Evolutionary conservation across 192 early-diverging fungal genomes (phyloP).

Genomic region (Backusella mclennaniae): DNA sequence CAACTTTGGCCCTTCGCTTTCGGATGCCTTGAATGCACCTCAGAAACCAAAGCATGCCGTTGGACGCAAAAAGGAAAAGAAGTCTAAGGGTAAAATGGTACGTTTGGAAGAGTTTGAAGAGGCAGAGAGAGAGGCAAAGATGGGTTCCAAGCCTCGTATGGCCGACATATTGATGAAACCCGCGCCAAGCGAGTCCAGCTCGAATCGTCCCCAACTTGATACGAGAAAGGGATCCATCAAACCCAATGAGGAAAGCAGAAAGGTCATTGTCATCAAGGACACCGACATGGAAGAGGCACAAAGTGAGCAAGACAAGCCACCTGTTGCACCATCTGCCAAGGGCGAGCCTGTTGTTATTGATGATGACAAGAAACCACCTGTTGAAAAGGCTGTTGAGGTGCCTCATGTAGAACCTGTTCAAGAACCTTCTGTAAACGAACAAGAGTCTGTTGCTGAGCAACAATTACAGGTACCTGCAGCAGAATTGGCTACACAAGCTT

Average conservation of each 20-base stretch:
- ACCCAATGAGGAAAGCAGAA: not conserved
- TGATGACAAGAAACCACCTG: not conserved
- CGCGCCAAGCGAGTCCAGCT: not conserved
- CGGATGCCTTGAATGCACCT: slow-evolving; percentile 33
- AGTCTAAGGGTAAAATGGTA: slow-evolving; percentile 28
- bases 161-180: not conserved
- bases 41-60: slow-evolving; percentile 40
- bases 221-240: not conserved
- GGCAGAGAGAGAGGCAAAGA: slow-evolving; percentile 13
- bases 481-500: not conserved
- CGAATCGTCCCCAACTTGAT: not conserved
- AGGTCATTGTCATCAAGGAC: not conserved
- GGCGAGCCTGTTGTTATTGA: not conserved
- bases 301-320: not conserved
- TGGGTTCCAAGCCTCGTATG: not conserved
- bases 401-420: not conserved
- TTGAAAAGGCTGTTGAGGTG: not conserved
- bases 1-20: slow-evolving; percentile 38
- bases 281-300: not conserved
- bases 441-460: not conserved
- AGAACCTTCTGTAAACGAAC: not conserved
- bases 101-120: slow-evolving; percentile 32
- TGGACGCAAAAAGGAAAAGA: slow-evolving; percentile 33
- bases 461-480: not conserved
- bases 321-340: not conserved